Percentiles rank a stretch among this genome's conserved stretches.
phyloP scores from a whole-genome alignment of 1,284 basidiomycete genomes.

The Porodaedalea pini region DNA sequence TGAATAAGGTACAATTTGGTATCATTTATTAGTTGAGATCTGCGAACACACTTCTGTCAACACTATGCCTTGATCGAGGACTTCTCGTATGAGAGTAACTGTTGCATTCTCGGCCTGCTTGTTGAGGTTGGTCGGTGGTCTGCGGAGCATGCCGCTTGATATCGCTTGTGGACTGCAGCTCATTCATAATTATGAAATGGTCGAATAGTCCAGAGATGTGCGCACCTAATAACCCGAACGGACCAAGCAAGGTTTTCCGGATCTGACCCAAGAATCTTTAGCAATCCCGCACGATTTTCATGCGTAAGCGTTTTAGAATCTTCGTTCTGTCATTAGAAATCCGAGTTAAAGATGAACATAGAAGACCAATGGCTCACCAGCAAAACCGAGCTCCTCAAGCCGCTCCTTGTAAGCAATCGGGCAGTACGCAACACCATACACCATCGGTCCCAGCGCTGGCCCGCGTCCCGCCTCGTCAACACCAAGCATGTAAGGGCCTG shows the following conservation, averaged over 20 bases:
- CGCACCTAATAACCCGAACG: conserved; percentile 72
- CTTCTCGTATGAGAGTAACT: conserved; percentile 79
- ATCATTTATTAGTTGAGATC: not conserved
- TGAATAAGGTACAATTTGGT: not conserved
- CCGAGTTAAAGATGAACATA: not conserved
- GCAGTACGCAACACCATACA: conserved; percentile 95
- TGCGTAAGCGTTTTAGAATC: conserved; percentile 91
- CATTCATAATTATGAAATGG: conserved; percentile 11
- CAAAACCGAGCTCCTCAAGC: conserved; percentile 84
- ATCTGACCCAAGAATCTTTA: conserved; percentile 62
- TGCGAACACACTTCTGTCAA: conserved; percentile 67
- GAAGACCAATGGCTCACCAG: conserved; percentile 52
- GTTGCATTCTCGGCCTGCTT: conserved; percentile 92
- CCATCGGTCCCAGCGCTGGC: conserved; percentile 90
- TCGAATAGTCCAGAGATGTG: not conserved
- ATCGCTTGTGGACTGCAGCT: conserved; percentile 80
- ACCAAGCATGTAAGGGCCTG: conserved; percentile 82
- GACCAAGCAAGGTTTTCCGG: conserved; percentile 76
- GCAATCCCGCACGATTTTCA: conserved; percentile 60
- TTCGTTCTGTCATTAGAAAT: conserved; percentile 28
- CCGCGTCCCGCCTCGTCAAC: conserved; percentile 97
- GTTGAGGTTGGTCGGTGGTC: conserved; percentile 86
- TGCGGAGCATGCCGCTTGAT: conserved; percentile 85
- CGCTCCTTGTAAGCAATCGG: conserved; percentile 73
- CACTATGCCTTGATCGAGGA: conserved; percentile 76